Percentiles rank a stretch among this genome's conserved stretches.
Evolutionary conservation across 2,329 filamentous ascomycete species (phyloP).

Genomic region (Paraphaeosphaeria minitans): DNA sequence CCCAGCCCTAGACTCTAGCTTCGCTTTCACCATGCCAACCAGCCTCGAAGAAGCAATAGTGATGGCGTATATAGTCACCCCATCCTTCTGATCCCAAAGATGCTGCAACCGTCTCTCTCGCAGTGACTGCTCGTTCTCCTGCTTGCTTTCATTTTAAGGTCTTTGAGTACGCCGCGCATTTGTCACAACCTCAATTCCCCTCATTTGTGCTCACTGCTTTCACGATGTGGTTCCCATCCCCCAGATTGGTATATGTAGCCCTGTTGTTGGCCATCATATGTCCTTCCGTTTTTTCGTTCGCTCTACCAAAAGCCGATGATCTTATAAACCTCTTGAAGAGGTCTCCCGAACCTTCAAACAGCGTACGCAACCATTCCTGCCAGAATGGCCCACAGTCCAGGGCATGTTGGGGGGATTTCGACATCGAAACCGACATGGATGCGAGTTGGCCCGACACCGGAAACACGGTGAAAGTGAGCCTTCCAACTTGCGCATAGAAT

Average conservation of each 20-base stretch:
- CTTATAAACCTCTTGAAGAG: not conserved
- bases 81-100: not conserved
- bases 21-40: not conserved
- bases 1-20: not conserved
- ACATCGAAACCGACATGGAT: conserved; percentile 53
- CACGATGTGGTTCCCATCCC: conserved; percentile 8
- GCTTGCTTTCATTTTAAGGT: not conserved
- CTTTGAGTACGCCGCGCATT: not conserved
- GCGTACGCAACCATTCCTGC: conserved; percentile 25
- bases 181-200: not conserved
- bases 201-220: not conserved
- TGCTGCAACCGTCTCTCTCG: not conserved
- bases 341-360: conserved; percentile 13
- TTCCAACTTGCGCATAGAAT: not conserved
- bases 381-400: conserved; percentile 34
- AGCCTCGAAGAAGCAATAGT: not conserved
- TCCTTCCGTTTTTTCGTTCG: conserved; percentile 9
- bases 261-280: conserved; percentile 2
- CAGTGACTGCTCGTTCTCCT: not conserved
- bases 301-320: conserved; percentile 10
- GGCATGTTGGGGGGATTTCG: conserved; percentile 46
- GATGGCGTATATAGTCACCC: not conserved
- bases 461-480: conserved; percentile 37
- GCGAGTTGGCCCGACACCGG: conserved; percentile 50
- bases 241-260: conserved; percentile 7